These are phyloP conservation scores for Cercospora sp. DNA, from an alignment of 2,329 filamentous ascomycete species.

Conservation along the genomic window DNA sequence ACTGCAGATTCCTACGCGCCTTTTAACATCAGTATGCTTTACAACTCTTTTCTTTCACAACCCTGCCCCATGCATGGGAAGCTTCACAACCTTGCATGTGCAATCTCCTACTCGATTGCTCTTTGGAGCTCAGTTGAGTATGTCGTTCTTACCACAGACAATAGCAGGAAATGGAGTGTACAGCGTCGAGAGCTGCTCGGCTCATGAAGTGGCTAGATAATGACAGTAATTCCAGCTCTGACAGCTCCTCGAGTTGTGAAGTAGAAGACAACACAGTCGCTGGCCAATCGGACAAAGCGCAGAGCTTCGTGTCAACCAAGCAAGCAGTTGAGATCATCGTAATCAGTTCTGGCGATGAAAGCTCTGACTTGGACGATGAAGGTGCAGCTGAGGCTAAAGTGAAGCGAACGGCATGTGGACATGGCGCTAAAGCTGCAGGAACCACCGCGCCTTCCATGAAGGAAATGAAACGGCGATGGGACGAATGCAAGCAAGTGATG, in stretches of 20 bases:
- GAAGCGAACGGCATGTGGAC: not conserved
- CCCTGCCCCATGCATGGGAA: not conserved
- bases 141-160: not conserved
- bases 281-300: not conserved
- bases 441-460: not conserved
- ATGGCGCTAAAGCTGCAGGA: not conserved
- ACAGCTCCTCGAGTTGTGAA: not conserved
- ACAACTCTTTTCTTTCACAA: not conserved
- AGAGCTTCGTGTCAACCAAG: not conserved
- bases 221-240: not conserved
- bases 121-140: not conserved
- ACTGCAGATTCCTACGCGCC: not conserved
- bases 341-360: conserved; percentile 5
- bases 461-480: not conserved
- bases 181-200: not conserved
- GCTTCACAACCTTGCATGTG: not conserved
- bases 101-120: not conserved
- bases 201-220: not conserved
- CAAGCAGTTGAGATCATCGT: conserved; percentile 7
- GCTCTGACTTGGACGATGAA: not conserved
- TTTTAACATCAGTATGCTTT: not conserved
- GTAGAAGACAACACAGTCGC: no score
- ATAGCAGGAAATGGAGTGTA: not conserved
- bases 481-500: not conserved
- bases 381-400: not conserved